phyloP scores from a whole-genome alignment of 306 rosid genomes.

The Argentina anserina region DNA sequence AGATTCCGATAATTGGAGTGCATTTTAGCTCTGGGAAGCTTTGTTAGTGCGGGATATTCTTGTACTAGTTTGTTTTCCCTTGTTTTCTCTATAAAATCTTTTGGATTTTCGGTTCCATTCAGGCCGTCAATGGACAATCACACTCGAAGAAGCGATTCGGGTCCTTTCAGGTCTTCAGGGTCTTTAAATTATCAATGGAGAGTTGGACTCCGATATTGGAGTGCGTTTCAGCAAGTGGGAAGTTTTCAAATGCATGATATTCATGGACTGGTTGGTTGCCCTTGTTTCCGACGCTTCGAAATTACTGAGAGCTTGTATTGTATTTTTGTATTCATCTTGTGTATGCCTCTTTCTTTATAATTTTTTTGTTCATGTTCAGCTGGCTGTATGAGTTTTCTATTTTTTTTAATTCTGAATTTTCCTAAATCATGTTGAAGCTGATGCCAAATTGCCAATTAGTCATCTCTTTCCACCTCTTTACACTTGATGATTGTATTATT shows the following conservation, averaged over 20 bases:
- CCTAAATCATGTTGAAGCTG: conserved; percentile 12
- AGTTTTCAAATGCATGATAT: conserved; percentile 33
- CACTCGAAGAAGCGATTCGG: conserved; percentile 33
- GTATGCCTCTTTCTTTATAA: conserved; percentile 28
- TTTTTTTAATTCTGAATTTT: neutral
- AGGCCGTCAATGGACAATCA: neutral
- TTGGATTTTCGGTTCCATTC: conserved; percentile 42
- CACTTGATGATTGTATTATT: conserved; percentile 20
- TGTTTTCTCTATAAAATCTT: conserved; percentile 47
- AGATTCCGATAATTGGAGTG: conserved; percentile 80
- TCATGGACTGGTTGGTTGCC: conserved; percentile 37
- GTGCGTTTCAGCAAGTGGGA: conserved; percentile 60
- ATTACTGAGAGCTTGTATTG: conserved; percentile 47
- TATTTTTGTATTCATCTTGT: conserved; percentile 51
- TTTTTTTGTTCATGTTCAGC: conserved; percentile 1
- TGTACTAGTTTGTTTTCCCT: conserved; percentile 36
- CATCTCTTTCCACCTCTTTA: neutral
- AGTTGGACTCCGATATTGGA: conserved; percentile 80
- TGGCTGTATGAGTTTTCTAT: neutral
- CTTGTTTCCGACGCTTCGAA: conserved; percentile 27
- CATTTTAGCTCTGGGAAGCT: conserved; percentile 56
- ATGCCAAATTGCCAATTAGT: neutral
- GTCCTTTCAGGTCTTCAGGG: conserved; percentile 69
- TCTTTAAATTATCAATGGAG: conserved; percentile 60
- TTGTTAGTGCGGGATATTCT: conserved; percentile 31